Conservation (phyloP, 1,139 yeast genomes). For the Geotrichum restrictum region DNA sequence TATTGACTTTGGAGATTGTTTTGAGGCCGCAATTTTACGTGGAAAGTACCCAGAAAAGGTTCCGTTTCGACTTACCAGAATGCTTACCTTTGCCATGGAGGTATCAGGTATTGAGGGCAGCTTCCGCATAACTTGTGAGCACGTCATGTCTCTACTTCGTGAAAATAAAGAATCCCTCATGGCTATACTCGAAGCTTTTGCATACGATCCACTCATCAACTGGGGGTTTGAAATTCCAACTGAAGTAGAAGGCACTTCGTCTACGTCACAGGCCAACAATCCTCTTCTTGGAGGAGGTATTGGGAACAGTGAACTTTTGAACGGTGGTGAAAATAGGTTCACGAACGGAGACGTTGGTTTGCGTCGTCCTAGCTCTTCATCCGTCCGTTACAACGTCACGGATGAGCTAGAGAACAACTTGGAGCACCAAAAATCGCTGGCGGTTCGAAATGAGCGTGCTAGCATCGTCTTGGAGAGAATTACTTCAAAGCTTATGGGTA, state of each 20-base stretch:
- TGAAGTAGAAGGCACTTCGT: constrained; percentile 69
- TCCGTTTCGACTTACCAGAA: constrained; percentile 92
- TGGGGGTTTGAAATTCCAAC: constrained; percentile 98
- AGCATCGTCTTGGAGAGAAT: constrained; percentile 85
- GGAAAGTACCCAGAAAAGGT: constrained; percentile 98
- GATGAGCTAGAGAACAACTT: constrained; percentile 1
- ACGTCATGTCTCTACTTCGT: constrained; percentile 90
- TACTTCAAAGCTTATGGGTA: constrained; percentile 88
- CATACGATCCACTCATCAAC: constrained; percentile 94
- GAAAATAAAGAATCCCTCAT: constrained; percentile 92
- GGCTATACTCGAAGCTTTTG: constrained; percentile 98
- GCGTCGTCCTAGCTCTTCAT: constrained; percentile 12
- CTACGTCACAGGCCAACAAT: constrained; percentile 47
- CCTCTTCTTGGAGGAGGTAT: constrained; percentile 10
- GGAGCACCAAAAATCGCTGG: constrained; percentile 54
- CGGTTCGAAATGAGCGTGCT: constrained; percentile 81
- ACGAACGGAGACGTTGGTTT: constrained; percentile 7
- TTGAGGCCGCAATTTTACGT: constrained; percentile 93
- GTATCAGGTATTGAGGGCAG: constrained; percentile 98
- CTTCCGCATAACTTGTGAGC: constrained; percentile 92
- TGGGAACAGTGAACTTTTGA: constrained; percentile 8
- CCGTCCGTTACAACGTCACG: neutral
- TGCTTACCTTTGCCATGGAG: constrained; percentile 98
- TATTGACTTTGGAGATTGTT: constrained; percentile 98
- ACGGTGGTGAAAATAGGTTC: constrained; percentile 1